Base-by-base conservation (phyloP, 257 asterid genomes). In the Anisodus acutangulus region DNA sequence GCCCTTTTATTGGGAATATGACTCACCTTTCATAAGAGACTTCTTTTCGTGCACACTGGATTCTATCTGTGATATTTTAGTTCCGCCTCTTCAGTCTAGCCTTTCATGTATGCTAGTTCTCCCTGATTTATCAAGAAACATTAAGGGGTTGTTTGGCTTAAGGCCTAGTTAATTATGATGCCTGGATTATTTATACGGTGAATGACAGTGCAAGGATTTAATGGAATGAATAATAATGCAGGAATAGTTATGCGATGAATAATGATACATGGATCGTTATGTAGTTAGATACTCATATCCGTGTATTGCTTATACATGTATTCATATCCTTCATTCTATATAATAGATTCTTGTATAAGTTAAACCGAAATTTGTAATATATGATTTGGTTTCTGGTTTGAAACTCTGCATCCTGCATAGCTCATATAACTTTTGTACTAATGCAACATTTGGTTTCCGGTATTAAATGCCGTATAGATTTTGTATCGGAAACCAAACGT, bases 141-240 rank as follows among this genome's bases (percentile, higher is more conserved):
- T 60, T n/a, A 7, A 22, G 81, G 81, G 62, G 81, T 49, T 6
- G 62, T 19, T 74, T 74, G 81, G 22, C 49, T 74, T 74, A 49
- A 31, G 41, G 59, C 35, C 58, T 72, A 72, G 59, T 72, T 72
- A 72, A 49, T 49, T 49, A 74, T 49, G 9, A 55, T 74, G 43
- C 17, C 16, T 3, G 37, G 39, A 74, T 19, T 74, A 26, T 10
- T 49, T 74, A 49, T 22, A 49, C 19, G 12, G 81, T 49, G 60
- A 49, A 47, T 49, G 22, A 51, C 8, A 49, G 49, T 49, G 45
- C 62, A 49, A 22, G 43, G 81, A 47, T 74, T 31, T 74, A 22
- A 19, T 74, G 55, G 60, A 60, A 43, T 74, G 80, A 74, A 49
- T 70, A 70, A 45, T 45, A 17, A 71, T 19, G 60, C 16, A 74